Evolutionary conservation across 352 stramenopile species (phyloP).

Genomic region (Pythium guiyangense): DNA sequence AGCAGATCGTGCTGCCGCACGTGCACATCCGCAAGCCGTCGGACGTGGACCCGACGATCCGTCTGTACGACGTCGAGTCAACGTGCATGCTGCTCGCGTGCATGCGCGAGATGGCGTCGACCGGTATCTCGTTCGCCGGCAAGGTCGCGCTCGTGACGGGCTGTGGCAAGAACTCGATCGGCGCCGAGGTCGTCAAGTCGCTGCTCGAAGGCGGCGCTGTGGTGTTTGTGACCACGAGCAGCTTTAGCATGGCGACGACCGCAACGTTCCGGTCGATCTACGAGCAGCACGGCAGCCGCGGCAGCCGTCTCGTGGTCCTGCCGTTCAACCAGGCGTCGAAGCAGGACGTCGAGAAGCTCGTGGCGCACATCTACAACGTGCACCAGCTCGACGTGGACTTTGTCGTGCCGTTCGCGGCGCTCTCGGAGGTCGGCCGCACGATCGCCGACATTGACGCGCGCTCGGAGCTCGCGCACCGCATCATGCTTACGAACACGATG

Average conservation of each 20-base stretch:
- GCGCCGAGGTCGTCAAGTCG: too few relatives aligned
- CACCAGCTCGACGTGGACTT: constrained; percentile 85
- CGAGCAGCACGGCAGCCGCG: constrained; percentile 78
- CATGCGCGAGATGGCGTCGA: too few relatives aligned
- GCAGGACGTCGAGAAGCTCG: constrained; percentile 60
- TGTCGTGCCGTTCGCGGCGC: constrained; percentile 82
- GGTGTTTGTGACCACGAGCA: constrained; percentile 86
- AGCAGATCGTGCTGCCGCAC: too few relatives aligned
- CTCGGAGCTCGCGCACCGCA: constrained; percentile 79
- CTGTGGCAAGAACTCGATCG: too few relatives aligned
- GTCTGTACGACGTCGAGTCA: too few relatives aligned
- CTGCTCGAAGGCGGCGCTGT: too few relatives aligned
- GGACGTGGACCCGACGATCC: too few relatives aligned
- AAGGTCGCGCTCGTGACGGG: too few relatives aligned
- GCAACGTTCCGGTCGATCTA: constrained; percentile 76
- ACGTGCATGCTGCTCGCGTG: too few relatives aligned
- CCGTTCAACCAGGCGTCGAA: constrained; percentile 87
- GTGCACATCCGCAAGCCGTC: too few relatives aligned
- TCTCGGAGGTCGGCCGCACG: constrained; percentile 74
- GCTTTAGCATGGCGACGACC: constrained; percentile 54
- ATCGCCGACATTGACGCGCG: constrained; percentile 78
- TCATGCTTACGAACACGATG: constrained; percentile 87
- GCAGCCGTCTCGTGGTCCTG: constrained; percentile 70
- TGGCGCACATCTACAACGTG: constrained; percentile 79
- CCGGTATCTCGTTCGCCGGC: too few relatives aligned